phyloP scores from a whole-genome alignment of 805 yeast species.

The Wickerhamomyces queroliae region DNA sequence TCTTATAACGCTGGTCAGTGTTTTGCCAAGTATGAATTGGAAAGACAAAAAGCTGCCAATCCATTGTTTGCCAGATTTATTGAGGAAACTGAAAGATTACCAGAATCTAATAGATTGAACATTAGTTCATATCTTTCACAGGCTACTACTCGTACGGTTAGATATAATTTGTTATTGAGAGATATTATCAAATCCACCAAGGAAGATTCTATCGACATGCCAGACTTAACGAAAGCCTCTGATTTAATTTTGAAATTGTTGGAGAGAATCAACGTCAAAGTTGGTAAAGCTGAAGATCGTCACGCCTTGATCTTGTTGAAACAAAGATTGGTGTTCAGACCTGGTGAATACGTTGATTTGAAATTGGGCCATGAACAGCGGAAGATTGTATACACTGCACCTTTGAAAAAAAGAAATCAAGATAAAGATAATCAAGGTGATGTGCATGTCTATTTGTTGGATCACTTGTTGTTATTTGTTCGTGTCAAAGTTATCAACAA shows the following conservation, averaged over 20 bases:
- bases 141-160: conserved; percentile 93
- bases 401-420: conserved; percentile 66
- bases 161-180: conserved; percentile 80
- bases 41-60: conserved; percentile 86
- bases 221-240: conserved; percentile 61
- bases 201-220: conserved; percentile 61
- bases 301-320: conserved; percentile 83
- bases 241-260: conserved; percentile 71
- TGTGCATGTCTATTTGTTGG: conserved; percentile 82
- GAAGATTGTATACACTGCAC: conserved; percentile 72
- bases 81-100: conserved; percentile 80
- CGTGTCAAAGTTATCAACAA: conserved; percentile 83
- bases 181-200: conserved; percentile 81
- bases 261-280: conserved; percentile 68
- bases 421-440: conserved; percentile 71
- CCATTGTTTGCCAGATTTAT: conserved; percentile 90
- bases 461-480: conserved; percentile 80
- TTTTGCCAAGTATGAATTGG: conserved; percentile 92
- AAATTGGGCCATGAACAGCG: conserved; percentile 79
- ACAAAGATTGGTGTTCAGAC: conserved; percentile 74
- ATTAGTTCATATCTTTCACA: conserved; percentile 89
- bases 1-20: conserved; percentile 92
- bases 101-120: conserved; percentile 84
- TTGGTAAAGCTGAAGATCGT: conserved; percentile 91
- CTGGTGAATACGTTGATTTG: conserved; percentile 81